Base-by-base conservation (phyloP, 805 yeast genomes). In the Myxozyma sirexii region DNA sequence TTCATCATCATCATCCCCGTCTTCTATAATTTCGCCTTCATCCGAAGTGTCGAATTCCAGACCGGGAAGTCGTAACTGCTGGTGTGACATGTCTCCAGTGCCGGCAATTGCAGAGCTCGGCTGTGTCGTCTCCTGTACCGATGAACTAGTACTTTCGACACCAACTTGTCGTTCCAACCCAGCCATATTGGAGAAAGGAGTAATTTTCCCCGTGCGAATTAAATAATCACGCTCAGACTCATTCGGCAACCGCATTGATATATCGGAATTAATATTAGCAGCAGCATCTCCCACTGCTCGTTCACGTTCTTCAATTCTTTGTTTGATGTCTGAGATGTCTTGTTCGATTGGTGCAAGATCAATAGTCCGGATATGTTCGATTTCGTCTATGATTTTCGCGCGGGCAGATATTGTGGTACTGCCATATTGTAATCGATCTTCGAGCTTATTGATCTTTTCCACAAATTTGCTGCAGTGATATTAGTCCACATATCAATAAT, bases 201-300 rank as follows among this genome's bases (percentile, higher is more conserved):
- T 94, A 57, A 91, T 83, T 71, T 90, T 85, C 29, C 99, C 99
- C 0, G 93, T 92, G 64, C 99, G 79, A 0, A 94, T 82, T 61
- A 94, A 77, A 69, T 74, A 92, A 52, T 92, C 97, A 57, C 83
- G 83, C 69, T 87, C 88, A 0, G 90, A 74, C 69, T 94, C 98
- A n/a, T 82, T 88, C 0, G 87, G 84, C 5, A 81, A 76, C 63
- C 79, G 77, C n/a, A 67, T 63, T 1, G 67, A 70, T 10, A 59
- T 68, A 4, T 59, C 62, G 1, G 56, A 59, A 1, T 48, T 64
- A 10, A 29, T 15, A 35, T 21, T 27, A 24, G 52, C 52, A 5
- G 23, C 41, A 6, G 24, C 35, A 7, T 50, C 57, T 8, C 62
- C 56, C 38, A 67, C 56, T 17, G 68, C 57, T 4, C 29, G 44